These are phyloP conservation scores for Arachnomyces sp. DNA, from an alignment of 2,329 filamentous ascomycete species.

Conservation along the genomic window DNA sequence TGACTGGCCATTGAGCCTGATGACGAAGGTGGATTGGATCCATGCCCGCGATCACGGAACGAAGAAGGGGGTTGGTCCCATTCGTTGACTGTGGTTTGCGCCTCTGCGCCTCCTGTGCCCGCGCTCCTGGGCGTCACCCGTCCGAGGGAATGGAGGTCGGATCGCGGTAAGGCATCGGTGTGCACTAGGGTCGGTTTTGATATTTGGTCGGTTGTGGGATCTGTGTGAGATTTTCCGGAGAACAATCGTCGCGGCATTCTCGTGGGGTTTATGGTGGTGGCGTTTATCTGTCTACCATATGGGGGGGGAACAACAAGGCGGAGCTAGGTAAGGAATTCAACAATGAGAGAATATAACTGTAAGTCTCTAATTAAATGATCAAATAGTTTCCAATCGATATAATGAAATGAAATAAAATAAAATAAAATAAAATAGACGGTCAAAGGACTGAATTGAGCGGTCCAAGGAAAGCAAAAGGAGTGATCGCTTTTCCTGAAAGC, in stretches of 20 bases:
- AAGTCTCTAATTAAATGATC: background rate
- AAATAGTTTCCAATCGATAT: conserved; percentile 11
- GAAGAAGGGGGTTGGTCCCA: too few relatives aligned
- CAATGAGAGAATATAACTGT: background rate
- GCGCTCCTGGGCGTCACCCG: conserved; percentile 7
- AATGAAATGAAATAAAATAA: conserved; percentile 6
- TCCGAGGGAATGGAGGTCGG: conserved; percentile 19
- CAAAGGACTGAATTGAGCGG: conserved; percentile 8
- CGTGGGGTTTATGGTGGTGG: conserved; percentile 2
- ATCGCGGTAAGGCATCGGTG: conserved; percentile 25
- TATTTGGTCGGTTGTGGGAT: conserved; percentile 20
- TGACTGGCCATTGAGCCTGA: too few relatives aligned
- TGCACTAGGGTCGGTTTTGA: conserved; percentile 26
- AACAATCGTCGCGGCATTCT: conserved; percentile 25
- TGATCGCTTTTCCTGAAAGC: conserved; percentile 36
- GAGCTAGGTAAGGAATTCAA: conserved; percentile 1
- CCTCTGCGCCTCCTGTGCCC: background rate
- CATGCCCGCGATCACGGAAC: too few relatives aligned
- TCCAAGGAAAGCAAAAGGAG: conserved; percentile 20
- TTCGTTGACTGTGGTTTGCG: conserved; percentile 5
- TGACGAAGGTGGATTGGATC: too few relatives aligned
- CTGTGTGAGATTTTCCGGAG: conserved; percentile 21
- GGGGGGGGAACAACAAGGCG: conserved; percentile 3
- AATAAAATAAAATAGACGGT: conserved; percentile 12
- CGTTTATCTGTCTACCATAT: conserved; percentile 9